A percentile compares a stretch with the other conserved stretches of the same genome.
Conservation (phyloP, 306 rosid species). For the Lablab purpureus region DNA sequence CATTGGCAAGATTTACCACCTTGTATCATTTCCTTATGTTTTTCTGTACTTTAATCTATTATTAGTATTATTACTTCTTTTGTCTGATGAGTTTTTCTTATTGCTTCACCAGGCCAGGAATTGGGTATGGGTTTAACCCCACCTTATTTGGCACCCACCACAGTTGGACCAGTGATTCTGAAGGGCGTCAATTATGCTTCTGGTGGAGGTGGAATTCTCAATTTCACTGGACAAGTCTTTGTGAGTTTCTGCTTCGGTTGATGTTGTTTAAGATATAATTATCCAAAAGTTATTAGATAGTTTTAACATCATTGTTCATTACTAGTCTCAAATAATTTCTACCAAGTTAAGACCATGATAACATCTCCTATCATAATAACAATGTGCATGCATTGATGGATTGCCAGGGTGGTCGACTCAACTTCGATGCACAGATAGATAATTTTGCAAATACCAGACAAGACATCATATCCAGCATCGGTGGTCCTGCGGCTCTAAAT, state of each 20-base stretch:
- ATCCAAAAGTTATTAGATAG: neutral
- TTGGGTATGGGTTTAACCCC: constrained; percentile 61
- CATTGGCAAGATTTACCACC: constrained; percentile 55
- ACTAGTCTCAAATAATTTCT: no score
- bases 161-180: constrained; percentile 59
- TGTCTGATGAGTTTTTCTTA: constrained; percentile 10
- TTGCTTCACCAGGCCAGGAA: constrained; percentile 56
- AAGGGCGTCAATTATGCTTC: constrained; percentile 83
- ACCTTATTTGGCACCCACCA: constrained; percentile 72
- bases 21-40: neutral
- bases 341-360: no score
- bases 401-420: constrained; percentile 67
- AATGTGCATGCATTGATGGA: constrained; percentile 4
- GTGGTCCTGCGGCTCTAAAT: constrained; percentile 50
- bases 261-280: neutral
- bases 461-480: constrained; percentile 61
- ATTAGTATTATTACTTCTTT: neutral
- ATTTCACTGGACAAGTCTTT: constrained; percentile 62
- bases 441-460: constrained; percentile 72
- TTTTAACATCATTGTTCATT: no score
- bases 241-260: constrained; percentile 50
- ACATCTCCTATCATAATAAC: neutral
- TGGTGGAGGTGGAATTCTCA: constrained; percentile 79
- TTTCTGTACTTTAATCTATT: neutral
- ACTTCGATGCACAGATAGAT: constrained; percentile 70